A percentile compares a stretch with the other conserved stretches of the same genome.
These are phyloP conservation scores for Cladobotryum protrusum DNA, from an alignment of 2,329 filamentous ascomycete genomes.

Conservation along the genomic window DNA sequence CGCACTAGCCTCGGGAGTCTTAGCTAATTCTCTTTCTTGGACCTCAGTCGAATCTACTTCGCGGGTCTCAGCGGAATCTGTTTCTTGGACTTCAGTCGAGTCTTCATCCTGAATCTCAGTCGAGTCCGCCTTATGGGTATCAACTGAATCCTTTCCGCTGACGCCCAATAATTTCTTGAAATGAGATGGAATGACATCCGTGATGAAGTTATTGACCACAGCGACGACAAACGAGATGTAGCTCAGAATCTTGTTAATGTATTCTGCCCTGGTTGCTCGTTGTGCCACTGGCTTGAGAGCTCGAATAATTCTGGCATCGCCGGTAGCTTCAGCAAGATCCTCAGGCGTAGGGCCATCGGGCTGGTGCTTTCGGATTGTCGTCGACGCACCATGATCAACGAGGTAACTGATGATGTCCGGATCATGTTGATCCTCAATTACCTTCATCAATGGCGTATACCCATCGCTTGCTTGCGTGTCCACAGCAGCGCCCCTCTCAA, in stretches of 20 bases:
- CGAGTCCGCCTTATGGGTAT: too few relatives aligned
- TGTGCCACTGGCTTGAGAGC: neutral
- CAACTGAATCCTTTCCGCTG: too few relatives aligned
- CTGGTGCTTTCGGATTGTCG: neutral
- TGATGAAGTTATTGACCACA: neutral
- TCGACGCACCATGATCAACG: neutral
- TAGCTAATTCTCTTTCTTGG: too few relatives aligned
- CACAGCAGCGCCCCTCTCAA: neutral
- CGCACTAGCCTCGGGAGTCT: too few relatives aligned
- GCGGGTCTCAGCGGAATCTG: too few relatives aligned
- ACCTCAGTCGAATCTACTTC: too few relatives aligned
- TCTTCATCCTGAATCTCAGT: too few relatives aligned
- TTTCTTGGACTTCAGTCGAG: too few relatives aligned
- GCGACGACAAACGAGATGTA: slow-evolving; percentile 1
- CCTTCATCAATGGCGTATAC: slow-evolving; percentile 1
- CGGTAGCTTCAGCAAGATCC: neutral
- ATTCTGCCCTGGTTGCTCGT: neutral
- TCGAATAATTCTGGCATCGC: neutral
- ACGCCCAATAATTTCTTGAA: too few relatives aligned
- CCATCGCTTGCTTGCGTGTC: slow-evolving; percentile 2
- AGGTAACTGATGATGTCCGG: slow-evolving; percentile 1
- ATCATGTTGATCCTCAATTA: slow-evolving; percentile 4
- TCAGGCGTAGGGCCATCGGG: neutral
- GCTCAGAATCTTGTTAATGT: neutral
- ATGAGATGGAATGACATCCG: too few relatives aligned